These are phyloP conservation scores for Acanthamoeba royreba DNA, from an alignment of 208 protist genomes.

Conservation along the genomic window DNA sequence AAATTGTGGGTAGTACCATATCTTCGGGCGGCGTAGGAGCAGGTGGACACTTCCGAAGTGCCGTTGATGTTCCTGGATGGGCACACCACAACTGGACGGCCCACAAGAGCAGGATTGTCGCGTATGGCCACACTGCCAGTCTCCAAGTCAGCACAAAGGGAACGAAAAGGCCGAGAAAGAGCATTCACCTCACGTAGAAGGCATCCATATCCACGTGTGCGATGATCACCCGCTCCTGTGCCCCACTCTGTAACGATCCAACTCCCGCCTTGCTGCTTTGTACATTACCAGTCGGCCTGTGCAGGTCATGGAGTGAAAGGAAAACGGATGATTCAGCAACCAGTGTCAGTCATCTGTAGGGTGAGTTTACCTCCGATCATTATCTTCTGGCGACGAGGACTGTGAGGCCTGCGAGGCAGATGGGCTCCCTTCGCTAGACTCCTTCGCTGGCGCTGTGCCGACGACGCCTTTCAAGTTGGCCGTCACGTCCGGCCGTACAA, in stretches of 20 bases:
- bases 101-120: neutral
- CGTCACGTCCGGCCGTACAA: neutral
- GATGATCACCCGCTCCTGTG: neutral
- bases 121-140: neutral
- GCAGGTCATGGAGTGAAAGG: neutral
- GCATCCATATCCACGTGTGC: slow-evolving; percentile 43
- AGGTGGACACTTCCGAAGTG: neutral
- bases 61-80: slow-evolving; percentile 23
- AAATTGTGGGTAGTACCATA: neutral
- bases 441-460: neutral
- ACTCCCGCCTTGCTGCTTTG: neutral
- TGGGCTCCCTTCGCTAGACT: neutral
- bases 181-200: neutral
- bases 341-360: too few relatives aligned
- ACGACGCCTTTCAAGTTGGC: neutral
- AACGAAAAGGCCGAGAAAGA: neutral
- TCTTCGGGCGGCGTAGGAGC: neutral
- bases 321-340: too few relatives aligned
- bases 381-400: neutral
- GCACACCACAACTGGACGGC: neutral
- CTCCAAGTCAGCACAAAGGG: neutral
- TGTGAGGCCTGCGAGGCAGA: neutral
- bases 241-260: neutral
- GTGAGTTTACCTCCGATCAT: neutral
- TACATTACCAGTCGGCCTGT: neutral